phyloP scores from a whole-genome alignment of 768 basidiomycete species.

The Trametes sanguinea region DNA sequence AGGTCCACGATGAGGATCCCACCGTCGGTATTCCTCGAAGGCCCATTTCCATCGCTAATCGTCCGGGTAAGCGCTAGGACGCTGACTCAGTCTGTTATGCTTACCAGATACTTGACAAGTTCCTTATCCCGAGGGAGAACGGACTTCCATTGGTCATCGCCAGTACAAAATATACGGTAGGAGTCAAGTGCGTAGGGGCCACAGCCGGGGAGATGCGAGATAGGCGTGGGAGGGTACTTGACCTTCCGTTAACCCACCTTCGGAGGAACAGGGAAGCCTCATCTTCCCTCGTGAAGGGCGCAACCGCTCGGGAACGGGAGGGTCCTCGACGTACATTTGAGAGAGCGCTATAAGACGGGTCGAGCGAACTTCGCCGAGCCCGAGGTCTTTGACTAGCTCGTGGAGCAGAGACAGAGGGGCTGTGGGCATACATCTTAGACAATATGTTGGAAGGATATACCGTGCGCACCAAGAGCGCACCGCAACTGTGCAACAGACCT shows the following conservation, averaged over 20 bases:
- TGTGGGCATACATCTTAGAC: background rate
- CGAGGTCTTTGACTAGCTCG: slow-evolving; percentile 48
- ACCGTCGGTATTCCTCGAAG: slow-evolving; percentile 49
- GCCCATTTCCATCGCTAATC: slow-evolving; percentile 76
- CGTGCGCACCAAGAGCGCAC: background rate
- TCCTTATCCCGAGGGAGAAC: slow-evolving; percentile 73
- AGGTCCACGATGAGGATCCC: slow-evolving; percentile 50
- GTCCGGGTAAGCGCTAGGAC: background rate
- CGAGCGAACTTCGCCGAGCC: slow-evolving; percentile 59
- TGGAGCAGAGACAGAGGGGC: slow-evolving; percentile 8
- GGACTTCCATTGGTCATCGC: slow-evolving; percentile 55
- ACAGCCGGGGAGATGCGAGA: slow-evolving; percentile 63
- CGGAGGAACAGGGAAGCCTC: background rate
- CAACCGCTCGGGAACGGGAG: background rate
- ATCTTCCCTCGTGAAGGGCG: slow-evolving; percentile 9
- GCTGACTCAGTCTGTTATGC: background rate
- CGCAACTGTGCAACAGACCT: slow-evolving; percentile 41
- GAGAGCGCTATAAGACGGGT: slow-evolving; percentile 48
- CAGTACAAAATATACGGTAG: slow-evolving; percentile 66
- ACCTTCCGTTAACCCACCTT: background rate
- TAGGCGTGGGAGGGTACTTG: slow-evolving; percentile 48
- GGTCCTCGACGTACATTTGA: slow-evolving; percentile 7
- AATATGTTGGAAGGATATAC: background rate
- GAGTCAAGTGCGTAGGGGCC: slow-evolving; percentile 77
- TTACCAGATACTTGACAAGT: slow-evolving; percentile 63